A percentile compares a stretch with the other conserved stretches of the same genome.
These are phyloP conservation scores for Kalmanozyma brasiliensis DNA, from an alignment of 1,284 basidiomycete species.

Conservation along the genomic window DNA sequence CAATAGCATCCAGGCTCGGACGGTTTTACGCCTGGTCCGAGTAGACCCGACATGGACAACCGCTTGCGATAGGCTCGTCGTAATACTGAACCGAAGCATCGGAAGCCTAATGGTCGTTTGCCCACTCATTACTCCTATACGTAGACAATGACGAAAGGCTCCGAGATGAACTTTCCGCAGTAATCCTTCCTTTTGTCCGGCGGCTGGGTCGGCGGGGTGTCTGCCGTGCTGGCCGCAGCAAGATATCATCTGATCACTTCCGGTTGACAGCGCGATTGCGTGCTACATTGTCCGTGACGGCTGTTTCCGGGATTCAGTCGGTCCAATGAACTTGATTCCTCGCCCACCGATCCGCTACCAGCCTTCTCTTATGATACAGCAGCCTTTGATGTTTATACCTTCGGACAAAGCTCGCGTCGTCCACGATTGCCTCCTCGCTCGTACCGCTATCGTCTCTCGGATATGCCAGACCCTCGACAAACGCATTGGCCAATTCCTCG, in stretches of 20 bases:
- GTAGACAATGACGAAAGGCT: conserved; percentile 1
- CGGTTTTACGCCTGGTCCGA: too few relatives aligned
- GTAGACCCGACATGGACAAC: too few relatives aligned
- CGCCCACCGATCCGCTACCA: conserved; percentile 56
- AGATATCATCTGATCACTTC: too few relatives aligned
- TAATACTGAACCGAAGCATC: too few relatives aligned
- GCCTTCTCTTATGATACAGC: conserved; percentile 48
- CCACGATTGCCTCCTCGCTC: conserved; percentile 16
- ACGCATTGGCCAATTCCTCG: conserved; percentile 62
- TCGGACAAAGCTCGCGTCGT: conserved; percentile 48
- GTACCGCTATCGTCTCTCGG: conserved; percentile 32
- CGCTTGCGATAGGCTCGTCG: too few relatives aligned
- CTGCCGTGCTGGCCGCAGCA: not conserved
- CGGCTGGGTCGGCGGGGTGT: not conserved
- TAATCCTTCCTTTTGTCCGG: too few relatives aligned
- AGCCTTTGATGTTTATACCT: conserved; percentile 53
- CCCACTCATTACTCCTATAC: conserved; percentile 1
- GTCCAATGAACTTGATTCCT: conserved; percentile 52
- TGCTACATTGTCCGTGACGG: too few relatives aligned
- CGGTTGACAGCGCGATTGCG: too few relatives aligned
- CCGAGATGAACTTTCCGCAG: conserved; percentile 8
- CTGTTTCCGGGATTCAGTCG: conserved; percentile 22
- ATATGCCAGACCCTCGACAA: conserved; percentile 57
- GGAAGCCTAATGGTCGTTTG: not conserved
- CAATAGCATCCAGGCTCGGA: too few relatives aligned